phyloP scores from a whole-genome alignment of 306 rosid genomes.

The Cucurbita pepo region DNA sequence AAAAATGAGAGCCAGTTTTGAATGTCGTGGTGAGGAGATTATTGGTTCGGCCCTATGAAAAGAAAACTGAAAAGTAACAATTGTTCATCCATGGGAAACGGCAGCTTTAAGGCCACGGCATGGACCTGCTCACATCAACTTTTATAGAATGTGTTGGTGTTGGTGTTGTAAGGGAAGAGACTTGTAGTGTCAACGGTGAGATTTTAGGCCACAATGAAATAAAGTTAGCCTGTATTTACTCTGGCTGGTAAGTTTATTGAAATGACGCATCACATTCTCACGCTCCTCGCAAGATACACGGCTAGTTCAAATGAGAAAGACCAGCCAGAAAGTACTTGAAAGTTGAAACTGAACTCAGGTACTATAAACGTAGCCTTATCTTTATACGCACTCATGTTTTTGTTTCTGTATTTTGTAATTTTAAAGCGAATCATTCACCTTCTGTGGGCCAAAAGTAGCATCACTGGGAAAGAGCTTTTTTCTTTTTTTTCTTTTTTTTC shows the following conservation, averaged over 20 bases:
- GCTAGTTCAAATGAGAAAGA: background rate
- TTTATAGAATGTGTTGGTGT: background rate
- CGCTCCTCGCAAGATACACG: background rate
- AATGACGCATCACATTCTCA: background rate
- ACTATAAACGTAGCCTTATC: background rate
- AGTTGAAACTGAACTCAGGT: background rate
- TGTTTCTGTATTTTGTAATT: background rate
- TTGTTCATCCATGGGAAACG: background rate
- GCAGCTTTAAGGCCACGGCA: conserved; percentile 1
- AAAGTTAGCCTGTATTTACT: background rate
- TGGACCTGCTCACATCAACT: background rate
- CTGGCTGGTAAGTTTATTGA: background rate
- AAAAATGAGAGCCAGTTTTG: background rate
- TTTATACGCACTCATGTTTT: background rate
- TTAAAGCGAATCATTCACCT: background rate
- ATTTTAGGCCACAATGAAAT: background rate
- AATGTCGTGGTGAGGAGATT: background rate
- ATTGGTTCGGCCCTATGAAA: conserved; percentile 4
- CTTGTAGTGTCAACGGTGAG: background rate
- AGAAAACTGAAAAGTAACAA: conserved; percentile 1
- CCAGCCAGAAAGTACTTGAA: background rate
- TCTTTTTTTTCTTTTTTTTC: background rate
- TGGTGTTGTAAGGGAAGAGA: background rate
- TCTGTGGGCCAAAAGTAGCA: conserved; percentile 1
- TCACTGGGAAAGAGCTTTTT: background rate